Evolutionary conservation across 2,329 filamentous ascomycete species (phyloP).

Genomic region (Hypoxylon sp.): DNA sequence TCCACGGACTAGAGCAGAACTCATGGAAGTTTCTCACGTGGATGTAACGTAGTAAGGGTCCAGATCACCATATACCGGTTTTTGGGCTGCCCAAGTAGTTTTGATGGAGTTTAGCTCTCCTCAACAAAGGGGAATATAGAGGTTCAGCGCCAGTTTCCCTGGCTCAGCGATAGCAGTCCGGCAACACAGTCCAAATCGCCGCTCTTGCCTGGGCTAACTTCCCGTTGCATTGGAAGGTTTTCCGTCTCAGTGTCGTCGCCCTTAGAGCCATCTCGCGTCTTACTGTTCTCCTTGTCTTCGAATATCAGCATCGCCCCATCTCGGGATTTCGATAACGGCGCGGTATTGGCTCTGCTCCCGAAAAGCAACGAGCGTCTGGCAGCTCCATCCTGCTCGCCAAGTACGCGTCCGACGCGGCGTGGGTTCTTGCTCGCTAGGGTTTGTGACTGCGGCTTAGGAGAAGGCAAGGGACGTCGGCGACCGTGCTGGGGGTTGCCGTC

Average conservation of each 20-base stretch:
- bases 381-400: slow-evolving; percentile 59
- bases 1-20: slow-evolving; percentile 3
- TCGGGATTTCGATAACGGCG: slow-evolving; percentile 54
- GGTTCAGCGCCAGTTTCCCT: slow-evolving; percentile 87
- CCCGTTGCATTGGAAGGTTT: slow-evolving; percentile 76
- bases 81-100: not conserved
- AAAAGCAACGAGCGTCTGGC: slow-evolving; percentile 52
- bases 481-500: slow-evolving; percentile 57
- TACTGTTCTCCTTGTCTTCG: slow-evolving; percentile 61
- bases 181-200: slow-evolving; percentile 91
- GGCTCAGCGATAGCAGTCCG: slow-evolving; percentile 87
- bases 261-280: slow-evolving; percentile 17
- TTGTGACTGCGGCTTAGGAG: slow-evolving; percentile 24
- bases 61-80: not conserved
- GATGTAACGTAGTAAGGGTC: slow-evolving; percentile 7
- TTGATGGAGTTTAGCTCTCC: not conserved
- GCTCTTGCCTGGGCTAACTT: slow-evolving; percentile 78
- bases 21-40: not conserved
- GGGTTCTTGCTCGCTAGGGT: slow-evolving; percentile 49
- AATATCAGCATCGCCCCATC: slow-evolving; percentile 63
- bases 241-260: slow-evolving; percentile 74
- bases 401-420: slow-evolving; percentile 59
- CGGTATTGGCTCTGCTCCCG: slow-evolving; percentile 58
- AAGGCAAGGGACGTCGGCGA: slow-evolving; percentile 57
- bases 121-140: not conserved